Percentiles rank a stretch among this genome's conserved stretches.
Conservation (phyloP, 1,139 yeast species). For the Pichia sp. region DNA sequence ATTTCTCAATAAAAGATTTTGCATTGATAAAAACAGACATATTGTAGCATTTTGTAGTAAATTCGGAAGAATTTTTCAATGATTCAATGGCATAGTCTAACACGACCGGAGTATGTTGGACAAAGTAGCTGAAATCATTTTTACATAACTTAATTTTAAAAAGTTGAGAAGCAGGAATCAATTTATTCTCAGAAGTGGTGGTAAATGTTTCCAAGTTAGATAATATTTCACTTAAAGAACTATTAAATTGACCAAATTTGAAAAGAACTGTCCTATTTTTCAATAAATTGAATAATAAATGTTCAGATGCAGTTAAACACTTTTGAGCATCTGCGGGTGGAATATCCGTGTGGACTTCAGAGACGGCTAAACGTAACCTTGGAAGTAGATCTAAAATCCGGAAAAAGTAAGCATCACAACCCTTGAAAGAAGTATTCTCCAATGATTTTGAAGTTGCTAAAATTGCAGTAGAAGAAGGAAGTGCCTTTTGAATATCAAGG, state of each 20-base stretch:
- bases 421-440: constrained; percentile 34
- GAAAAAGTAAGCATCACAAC: constrained; percentile 57
- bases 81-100: constrained; percentile 42
- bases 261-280: constrained; percentile 44
- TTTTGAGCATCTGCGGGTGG: constrained; percentile 70
- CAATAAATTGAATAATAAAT: constrained; percentile 51
- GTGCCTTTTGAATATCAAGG: constrained; percentile 56
- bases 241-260: constrained; percentile 14
- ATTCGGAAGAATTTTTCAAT: constrained; percentile 25
- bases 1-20: constrained; percentile 2
- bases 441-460: constrained; percentile 51
- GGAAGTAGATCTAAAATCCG: constrained; percentile 76
- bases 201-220: constrained; percentile 12
- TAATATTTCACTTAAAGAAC: background rate
- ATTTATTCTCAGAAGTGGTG: background rate
- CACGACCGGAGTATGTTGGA: constrained; percentile 44
- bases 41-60: constrained; percentile 10
- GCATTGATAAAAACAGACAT: constrained; percentile 16
- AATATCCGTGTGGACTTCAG: constrained; percentile 62
- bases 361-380: constrained; percentile 59
- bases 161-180: constrained; percentile 2
- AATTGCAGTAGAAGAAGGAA: constrained; percentile 57
- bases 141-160: background rate
- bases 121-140: constrained; percentile 1
- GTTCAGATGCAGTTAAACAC: constrained; percentile 76